Evolutionary conservation across 805 yeast genomes (phyloP).

Genomic region (Sugiyamaella boreocaroliniensis): DNA sequence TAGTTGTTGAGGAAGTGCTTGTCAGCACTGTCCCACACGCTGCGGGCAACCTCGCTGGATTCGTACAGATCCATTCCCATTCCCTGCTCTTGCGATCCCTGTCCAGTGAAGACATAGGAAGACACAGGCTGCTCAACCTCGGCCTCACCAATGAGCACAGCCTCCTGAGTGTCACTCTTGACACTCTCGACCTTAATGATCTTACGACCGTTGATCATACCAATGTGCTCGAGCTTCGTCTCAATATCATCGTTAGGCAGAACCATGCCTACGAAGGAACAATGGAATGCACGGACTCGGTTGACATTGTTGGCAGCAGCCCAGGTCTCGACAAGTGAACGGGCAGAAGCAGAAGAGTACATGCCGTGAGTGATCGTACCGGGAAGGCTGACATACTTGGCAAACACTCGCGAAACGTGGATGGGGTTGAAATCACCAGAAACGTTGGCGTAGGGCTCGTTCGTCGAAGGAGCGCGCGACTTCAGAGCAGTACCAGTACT

Average conservation of each 20-base stretch:
- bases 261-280: slow-evolving; percentile 93
- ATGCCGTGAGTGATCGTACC: slow-evolving; percentile 99
- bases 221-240: slow-evolving; percentile 87
- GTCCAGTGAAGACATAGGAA: slow-evolving; percentile 97
- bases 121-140: slow-evolving; percentile 98
- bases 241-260: slow-evolving; percentile 87
- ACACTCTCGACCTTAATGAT: slow-evolving; percentile 85
- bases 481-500: slow-evolving; percentile 43
- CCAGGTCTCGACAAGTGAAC: slow-evolving; percentile 94
- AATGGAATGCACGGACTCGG: slow-evolving; percentile 90
- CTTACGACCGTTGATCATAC: slow-evolving; percentile 99
- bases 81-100: slow-evolving; percentile 99
- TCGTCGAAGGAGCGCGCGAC: slow-evolving; percentile 82
- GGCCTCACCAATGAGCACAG: slow-evolving; percentile 89
- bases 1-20: slow-evolving; percentile 84
- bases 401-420: slow-evolving; percentile 92
- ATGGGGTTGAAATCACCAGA: slow-evolving; percentile 99
- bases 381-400: slow-evolving; percentile 86
- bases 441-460: slow-evolving; percentile 93
- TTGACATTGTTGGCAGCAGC: slow-evolving; percentile 96
- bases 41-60: slow-evolving; percentile 82
- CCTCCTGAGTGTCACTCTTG: slow-evolving; percentile 69
- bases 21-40: slow-evolving; percentile 98
- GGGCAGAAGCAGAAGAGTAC: slow-evolving; percentile 94
- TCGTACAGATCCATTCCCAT: slow-evolving; percentile 99